Evolutionary conservation across 345 rosid species (phyloP), one percentile per base, ranked within the genome.

Genomic region (Boechera stricta): DNA sequence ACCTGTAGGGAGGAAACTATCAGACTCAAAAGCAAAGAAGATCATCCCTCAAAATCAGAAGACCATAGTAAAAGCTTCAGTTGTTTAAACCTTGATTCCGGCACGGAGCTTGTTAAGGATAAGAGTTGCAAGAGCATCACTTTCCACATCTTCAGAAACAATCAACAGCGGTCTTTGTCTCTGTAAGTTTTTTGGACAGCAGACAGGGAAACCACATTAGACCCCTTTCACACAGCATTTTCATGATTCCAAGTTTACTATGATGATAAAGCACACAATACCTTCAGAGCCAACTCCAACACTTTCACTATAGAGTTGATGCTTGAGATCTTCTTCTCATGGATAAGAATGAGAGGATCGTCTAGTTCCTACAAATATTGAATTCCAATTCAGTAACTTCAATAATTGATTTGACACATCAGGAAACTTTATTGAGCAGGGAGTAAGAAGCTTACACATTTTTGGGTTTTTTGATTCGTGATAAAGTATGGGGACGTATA

Each of bases 81-180:
- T 18, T 51, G 55, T 51, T 51, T 28, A 51, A 21, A 93, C 98
- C 99, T 95, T 95, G 72, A 91, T 87, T 79, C 99, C 98, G 28
- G 99, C 98, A n/a, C 99, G 97, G 49, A 95, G 97, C 79, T 95
- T 95, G 76, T 95, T 95, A 18, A 95, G 81, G 76, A 95, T 85
- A 44, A 95, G 93, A 15, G 94, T 89, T 3, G 98, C 97, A 57
- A 93, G 78, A 28, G 98, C 99, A 59, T 95, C 99, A 32, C 99
- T 95, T 60, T 95, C 99, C 42, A 95, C 79, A 87, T 95, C 99
- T 75, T 95, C 98, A 26, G 99, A 84, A 49, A 95, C 85, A 36
- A 95, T 90, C 71, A 95, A 76, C 39, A 95, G 79, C 1, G 99
- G 98, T 63, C 91, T 91, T 90, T 95, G 96, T 5, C 55, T 51